Base-by-base conservation (phyloP, 768 basidiomycete genomes). In the Suillus alpinus region DNA sequence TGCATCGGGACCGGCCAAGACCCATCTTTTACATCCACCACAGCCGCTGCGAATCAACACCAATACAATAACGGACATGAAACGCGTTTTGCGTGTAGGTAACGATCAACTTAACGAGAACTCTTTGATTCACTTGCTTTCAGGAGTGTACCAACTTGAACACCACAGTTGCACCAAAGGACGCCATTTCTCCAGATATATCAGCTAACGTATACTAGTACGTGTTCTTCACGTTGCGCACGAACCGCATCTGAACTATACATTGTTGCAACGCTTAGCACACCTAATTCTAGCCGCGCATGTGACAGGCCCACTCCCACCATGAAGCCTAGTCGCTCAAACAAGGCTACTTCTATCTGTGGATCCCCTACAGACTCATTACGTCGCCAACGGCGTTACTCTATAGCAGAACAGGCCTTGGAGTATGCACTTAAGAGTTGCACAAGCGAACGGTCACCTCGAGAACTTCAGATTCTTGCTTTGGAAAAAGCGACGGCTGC, bases 381-480 rank as follows among this genome's bases (percentile, higher is more conserved):
- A 63, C 63, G 71, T 56, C 72, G 77, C 59, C 67, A 70, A 52
- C 70, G 63, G n/a, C 80, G 83, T 40, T 83, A 85, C 65, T 73
- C 75, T 3, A 60, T 69, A 31, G 81, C 80, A 32, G 81, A 83
- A 71, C 71, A 71, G 47, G 76, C 76, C 32, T 77, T 84, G 41
- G 70, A 68, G 53, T 63, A 66, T 56, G 71, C 77, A 58, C 63
- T 80, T 36, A 65, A 69, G 52, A 68, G 65, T 40, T 78, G 74
- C 57, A 65, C 72, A 51, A 62, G 63, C 6, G 78, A 78, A 62
- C 65, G 69, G 7, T 75, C 78, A 3, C 67, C 77, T 32, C 70
- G 73, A 37, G 78, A 84, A 63, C 73, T 84, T 60, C 80, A 84
- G 66, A 79, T 85, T 51, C 69, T 73, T 50, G 71, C 77, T 26